Conservation (phyloP, 1,284 basidiomycete genomes). For the Vanrija sp. region DNA sequence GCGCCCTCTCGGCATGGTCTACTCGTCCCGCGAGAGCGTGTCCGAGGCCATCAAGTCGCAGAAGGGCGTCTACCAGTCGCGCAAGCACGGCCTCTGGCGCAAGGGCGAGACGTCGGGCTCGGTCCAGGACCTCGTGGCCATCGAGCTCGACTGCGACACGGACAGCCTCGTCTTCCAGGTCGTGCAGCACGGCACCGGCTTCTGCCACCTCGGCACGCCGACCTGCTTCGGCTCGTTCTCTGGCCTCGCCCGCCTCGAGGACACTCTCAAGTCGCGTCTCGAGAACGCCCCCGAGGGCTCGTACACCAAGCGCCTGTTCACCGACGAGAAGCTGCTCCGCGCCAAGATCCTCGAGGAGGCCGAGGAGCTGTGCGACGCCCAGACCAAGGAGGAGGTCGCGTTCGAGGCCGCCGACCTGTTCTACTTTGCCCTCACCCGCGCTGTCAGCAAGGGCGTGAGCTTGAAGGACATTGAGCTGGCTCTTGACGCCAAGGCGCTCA, state of each 20-base stretch:
- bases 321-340: constrained; percentile 71
- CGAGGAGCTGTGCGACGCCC: constrained; percentile 85
- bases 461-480: constrained; percentile 81
- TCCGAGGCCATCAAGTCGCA: constrained; percentile 82
- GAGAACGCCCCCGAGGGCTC: constrained; percentile 78
- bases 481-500: constrained; percentile 80
- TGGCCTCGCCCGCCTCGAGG: constrained; percentile 79
- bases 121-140: constrained; percentile 78
- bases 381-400: constrained; percentile 77
- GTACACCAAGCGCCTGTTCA: constrained; percentile 87
- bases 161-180: constrained; percentile 92
- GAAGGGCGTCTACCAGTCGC: constrained; percentile 92
- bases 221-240: constrained; percentile 75
- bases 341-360: constrained; percentile 99
- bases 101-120: constrained; percentile 97
- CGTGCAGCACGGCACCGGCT: constrained; percentile 82
- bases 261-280: constrained; percentile 70
- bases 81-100: constrained; percentile 93
- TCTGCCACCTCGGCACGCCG: constrained; percentile 82
- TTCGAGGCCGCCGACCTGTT: constrained; percentile 95
- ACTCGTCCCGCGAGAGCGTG: constrained; percentile 88
- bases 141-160: constrained; percentile 86
- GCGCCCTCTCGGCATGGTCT: constrained; percentile 86
- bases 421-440: constrained; percentile 90
- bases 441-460: constrained; percentile 76